Evolutionary conservation across 1,139 yeast genomes (phyloP), one percentile per base, ranked within the genome.

Genomic region (Taphrina betulina): DNA sequence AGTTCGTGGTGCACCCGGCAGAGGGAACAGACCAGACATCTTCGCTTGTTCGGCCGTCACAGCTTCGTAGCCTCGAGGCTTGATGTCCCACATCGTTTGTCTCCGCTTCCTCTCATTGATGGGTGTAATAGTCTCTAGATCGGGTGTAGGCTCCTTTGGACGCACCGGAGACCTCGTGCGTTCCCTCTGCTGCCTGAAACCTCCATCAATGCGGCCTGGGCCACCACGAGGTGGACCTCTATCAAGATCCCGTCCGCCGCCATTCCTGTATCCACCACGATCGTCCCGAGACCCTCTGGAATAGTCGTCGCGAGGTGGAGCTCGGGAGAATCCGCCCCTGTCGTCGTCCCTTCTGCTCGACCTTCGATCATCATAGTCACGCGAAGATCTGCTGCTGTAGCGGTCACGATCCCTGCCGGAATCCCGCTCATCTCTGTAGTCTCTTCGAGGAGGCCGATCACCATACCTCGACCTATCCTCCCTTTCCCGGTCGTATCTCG

Each of bases 31-130:
- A 0, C 96, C 96, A 0, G 90, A 80, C 19, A 85, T 73, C 65
- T 89, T 89, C 3, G 95, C 95, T 62, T 85, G 75, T 62, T 82
- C 88, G 0, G 94, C 85, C 1, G 87, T 78, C 2, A 86, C 82
- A 10, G 78, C 76, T 65, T 87, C 95, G 67, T 85, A 86, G 0
- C 90, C 95, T 45, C 75, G 72, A 0, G 95, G 90, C 31, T 77
- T 76, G 14, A 78, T 72, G 50, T 89, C 95, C 96, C 96, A 89
- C 55, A 76, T 71, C 0, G 85, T 75, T 36, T 76, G 78, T 5
- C 74, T 69, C 37, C 81, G 72, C 48, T 64, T 63, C 12, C 79
- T 64, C 52, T 75, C 68, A 57, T 77, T 73, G 17, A 80, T 68
- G 0, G 83, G 73, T 0, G 68, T 63, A 0, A 73, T 75, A 26